Percentiles rank a stretch among this genome's conserved stretches.
phyloP scores from a whole-genome alignment of 2,329 filamentous ascomycete genomes.

The Aspergillus fischeri region DNA sequence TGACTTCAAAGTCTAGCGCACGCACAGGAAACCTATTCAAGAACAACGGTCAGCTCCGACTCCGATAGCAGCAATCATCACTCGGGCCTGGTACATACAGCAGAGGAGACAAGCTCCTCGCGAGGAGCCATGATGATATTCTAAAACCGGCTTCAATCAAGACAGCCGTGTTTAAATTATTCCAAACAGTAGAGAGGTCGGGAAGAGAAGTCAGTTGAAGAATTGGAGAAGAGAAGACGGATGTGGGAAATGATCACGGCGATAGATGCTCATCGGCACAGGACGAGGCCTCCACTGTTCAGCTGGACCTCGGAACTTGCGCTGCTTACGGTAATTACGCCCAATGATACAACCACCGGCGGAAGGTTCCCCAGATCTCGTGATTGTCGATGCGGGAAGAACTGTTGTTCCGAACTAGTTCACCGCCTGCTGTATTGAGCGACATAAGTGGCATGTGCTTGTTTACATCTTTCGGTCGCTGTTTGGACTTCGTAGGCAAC shows the following conservation, averaged over 20 bases:
- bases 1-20: constrained; percentile 8
- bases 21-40: constrained; percentile 50
- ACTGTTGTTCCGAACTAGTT: constrained; percentile 14
- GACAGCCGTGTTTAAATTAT: not conserved
- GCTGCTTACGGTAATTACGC: constrained; percentile 7
- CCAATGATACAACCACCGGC: constrained; percentile 10
- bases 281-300: constrained; percentile 7
- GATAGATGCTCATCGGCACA: constrained; percentile 20
- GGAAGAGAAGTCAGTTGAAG: constrained; percentile 2
- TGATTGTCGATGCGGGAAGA: constrained; percentile 17
- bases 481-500: constrained; percentile 2
- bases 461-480: constrained; percentile 30
- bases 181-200: constrained; percentile 13
- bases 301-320: constrained; percentile 36
- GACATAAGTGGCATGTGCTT: constrained; percentile 25
- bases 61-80: constrained; percentile 23
- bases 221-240: constrained; percentile 11
- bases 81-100: constrained; percentile 49
- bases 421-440: constrained; percentile 28
- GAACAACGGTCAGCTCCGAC: constrained; percentile 21
- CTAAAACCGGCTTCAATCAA: constrained; percentile 9
- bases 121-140: constrained; percentile 68
- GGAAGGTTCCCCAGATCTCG: constrained; percentile 33
- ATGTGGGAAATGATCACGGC: constrained; percentile 7
- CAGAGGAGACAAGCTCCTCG: constrained; percentile 86